Evolutionary conservation across 192 early-diverging fungal species (phyloP).

Genomic region (Backusella liffmaniae): DNA sequence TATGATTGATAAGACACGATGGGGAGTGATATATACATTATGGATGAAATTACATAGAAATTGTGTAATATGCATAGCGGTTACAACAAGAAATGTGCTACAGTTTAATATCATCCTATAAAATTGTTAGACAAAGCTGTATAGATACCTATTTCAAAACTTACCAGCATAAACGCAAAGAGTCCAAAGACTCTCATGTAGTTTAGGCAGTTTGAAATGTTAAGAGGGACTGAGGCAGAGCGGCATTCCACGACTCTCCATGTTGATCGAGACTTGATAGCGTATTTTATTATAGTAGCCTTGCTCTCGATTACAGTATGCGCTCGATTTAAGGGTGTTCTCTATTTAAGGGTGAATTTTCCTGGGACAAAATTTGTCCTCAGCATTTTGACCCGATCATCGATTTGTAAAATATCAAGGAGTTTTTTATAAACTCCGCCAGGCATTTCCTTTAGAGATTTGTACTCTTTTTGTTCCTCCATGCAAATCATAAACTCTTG

Average conservation of each 20-base stretch:
- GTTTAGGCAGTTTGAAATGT: background rate
- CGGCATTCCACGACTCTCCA: background rate
- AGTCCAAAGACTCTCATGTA: background rate
- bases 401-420: background rate
- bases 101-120: background rate
- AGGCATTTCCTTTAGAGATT: background rate
- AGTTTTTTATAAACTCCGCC: background rate
- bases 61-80: background rate
- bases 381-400: background rate
- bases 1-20: too few relatives aligned
- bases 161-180: background rate
- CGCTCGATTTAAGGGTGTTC: too few relatives aligned
- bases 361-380: too few relatives aligned
- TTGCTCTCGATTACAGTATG: background rate
- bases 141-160: background rate
- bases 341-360: too few relatives aligned
- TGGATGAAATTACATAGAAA: too few relatives aligned
- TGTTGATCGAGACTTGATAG: background rate
- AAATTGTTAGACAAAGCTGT: constrained; percentile 1
- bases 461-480: background rate
- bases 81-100: background rate
- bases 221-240: background rate
- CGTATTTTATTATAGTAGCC: background rate
- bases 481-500: background rate
- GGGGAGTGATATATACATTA: too few relatives aligned